These are phyloP conservation scores for Lentinus brumalis DNA, from an alignment of 768 basidiomycete species.

Conservation along the genomic window DNA sequence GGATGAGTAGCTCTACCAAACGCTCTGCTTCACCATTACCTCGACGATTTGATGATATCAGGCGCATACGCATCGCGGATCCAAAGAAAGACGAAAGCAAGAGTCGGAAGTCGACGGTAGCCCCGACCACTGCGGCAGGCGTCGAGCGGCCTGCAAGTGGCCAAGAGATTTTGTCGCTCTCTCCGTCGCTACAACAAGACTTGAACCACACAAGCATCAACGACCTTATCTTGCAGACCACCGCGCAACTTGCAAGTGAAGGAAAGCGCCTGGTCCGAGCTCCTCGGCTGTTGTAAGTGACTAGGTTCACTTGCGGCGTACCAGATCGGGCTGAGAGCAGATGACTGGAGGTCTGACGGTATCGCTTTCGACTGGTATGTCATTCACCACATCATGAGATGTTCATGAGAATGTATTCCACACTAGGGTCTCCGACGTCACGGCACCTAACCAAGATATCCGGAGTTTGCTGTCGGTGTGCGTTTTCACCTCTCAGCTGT, in stretches of 20 bases:
- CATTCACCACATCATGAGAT: neutral
- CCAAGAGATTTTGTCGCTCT: conserved; percentile 7
- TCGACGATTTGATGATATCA: conserved; percentile 5
- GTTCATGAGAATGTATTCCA: neutral
- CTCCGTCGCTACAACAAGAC: neutral
- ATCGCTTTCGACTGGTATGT: conserved; percentile 24
- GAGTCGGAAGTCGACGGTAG: neutral
- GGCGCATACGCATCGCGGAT: neutral
- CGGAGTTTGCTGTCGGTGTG: conserved; percentile 15
- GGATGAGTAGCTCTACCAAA: neutral
- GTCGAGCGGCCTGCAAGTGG: neutral
- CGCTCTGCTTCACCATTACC: conserved; percentile 15
- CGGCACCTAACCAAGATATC: conserved; percentile 12
- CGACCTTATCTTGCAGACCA: conserved; percentile 16
- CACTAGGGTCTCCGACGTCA: conserved; percentile 17
- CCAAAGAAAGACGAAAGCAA: neutral
- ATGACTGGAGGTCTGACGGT: conserved; percentile 13
- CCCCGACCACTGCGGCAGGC: neutral
- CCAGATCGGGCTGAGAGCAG: neutral
- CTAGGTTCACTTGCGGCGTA: neutral
- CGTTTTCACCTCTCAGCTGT: neutral
- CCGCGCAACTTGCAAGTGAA: conserved; percentile 11
- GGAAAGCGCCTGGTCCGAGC: conserved; percentile 21
- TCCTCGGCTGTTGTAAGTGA: conserved; percentile 22
- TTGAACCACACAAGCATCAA: conserved; percentile 13